A percentile compares a stretch with the other conserved stretches of the same genome.
These are phyloP conservation scores for Penicillium subrubescens DNA, from an alignment of 495 filamentous ascomycete genomes.

Conservation along the genomic window DNA sequence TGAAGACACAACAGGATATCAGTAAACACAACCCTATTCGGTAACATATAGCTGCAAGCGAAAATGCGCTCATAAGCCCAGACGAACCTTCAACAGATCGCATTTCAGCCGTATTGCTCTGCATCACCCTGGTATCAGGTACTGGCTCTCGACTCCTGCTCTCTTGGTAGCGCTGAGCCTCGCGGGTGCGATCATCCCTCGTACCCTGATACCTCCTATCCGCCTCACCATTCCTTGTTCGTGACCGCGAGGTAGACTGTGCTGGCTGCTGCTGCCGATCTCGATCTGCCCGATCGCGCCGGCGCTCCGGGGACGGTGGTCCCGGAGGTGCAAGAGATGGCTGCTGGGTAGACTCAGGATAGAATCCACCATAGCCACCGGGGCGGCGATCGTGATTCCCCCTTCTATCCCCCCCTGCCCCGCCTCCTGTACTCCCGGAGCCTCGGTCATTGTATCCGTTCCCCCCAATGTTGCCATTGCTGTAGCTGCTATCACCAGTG, in stretches of 20 bases:
- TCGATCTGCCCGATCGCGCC: constrained; percentile 39
- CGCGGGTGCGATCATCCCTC: constrained; percentile 31
- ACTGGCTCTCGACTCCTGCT: constrained; percentile 29
- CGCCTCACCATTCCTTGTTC: constrained; percentile 36
- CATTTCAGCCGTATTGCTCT: constrained; percentile 24
- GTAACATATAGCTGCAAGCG: not conserved
- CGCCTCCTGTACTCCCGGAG: constrained; percentile 21
- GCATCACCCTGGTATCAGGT: constrained; percentile 10
- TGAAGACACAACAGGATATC: constrained; percentile 15
- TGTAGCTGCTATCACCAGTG: constrained; percentile 40
- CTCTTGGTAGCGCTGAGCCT: constrained; percentile 25
- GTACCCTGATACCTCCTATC: constrained; percentile 30
- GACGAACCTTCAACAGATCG: constrained; percentile 48
- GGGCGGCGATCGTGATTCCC: constrained; percentile 38
- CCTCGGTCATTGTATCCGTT: constrained; percentile 37
- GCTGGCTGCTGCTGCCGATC: constrained; percentile 38
- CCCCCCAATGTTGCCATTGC: constrained; percentile 32
- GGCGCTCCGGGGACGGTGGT: constrained; percentile 37
- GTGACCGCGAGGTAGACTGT: constrained; percentile 36
- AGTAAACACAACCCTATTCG: not conserved
- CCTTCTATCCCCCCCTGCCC: constrained; percentile 27
- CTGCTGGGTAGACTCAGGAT: constrained; percentile 37
- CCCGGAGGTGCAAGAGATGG: constrained; percentile 23
- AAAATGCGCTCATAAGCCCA: not conserved
- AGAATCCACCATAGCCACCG: constrained; percentile 51